A percentile compares a stretch with the other conserved stretches of the same genome.
Conservation (phyloP, 2,329 filamentous ascomycete species). For the Botrytis byssoidea region DNA sequence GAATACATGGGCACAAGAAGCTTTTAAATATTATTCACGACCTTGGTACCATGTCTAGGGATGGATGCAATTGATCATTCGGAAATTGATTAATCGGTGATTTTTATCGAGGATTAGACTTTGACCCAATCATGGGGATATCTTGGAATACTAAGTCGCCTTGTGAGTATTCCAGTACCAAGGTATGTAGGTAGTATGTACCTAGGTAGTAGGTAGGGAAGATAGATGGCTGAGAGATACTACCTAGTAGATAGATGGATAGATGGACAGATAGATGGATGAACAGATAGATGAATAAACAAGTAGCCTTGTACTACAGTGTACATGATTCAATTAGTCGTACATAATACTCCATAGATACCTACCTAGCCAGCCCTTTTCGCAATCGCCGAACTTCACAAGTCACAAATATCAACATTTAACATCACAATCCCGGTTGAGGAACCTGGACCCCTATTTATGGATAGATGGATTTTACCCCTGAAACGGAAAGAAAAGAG, state of each 20-base stretch:
- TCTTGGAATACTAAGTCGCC: not conserved
- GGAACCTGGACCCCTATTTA: not conserved
- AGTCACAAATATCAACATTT: not conserved
- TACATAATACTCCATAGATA: no score
- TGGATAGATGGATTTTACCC: conserved; percentile 5
- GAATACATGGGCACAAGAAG: no score
- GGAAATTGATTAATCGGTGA: not conserved
- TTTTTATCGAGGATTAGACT: not conserved
- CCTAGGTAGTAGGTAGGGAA: not conserved
- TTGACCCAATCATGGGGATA: not conserved
- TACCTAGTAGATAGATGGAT: no score
- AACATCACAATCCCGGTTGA: not conserved
- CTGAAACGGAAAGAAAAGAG: not conserved
- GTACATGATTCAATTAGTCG: not conserved
- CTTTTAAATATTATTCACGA: no score
- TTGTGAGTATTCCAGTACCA: not conserved
- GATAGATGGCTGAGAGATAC: not conserved
- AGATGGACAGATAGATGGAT: not conserved
- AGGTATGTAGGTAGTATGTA: not conserved
- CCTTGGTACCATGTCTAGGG: no score
- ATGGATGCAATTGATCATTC: not conserved
- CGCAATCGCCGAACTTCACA: not conserved
- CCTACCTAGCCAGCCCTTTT: not conserved
- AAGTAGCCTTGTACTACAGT: not conserved
- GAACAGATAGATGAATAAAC: no score